Base-by-base conservation (phyloP, 208 protist genomes). In the Phytomonas sp. region DNA sequence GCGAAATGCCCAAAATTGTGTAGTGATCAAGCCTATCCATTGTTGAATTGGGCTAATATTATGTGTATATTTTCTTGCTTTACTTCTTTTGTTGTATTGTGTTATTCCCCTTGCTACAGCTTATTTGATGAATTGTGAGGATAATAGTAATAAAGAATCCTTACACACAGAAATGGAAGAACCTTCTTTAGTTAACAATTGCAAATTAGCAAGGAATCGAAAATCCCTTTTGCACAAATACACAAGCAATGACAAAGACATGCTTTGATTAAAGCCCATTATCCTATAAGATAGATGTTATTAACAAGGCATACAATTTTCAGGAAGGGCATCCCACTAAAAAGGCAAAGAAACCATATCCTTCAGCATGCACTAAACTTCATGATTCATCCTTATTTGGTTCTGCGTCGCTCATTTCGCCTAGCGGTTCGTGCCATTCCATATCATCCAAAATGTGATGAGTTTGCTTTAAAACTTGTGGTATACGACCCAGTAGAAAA, bases 11-110 rank as follows among this genome's bases (percentile, higher is more conserved):
- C 63, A 95, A 72, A 29, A 92, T 71, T 45, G 74, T 73, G 71
- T 95, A 95, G 70, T 91, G 78, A 71, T 93, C 88, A 60, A 79
- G 75, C 33, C 76, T 84, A 40, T 81, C 77, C 79, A 88, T 86
- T 30, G 66, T 66, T 69, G 45, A 56, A 56, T 56, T 26, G 45
- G 45, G 45, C 45, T 56, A 56, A 23, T 56, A 23, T 56, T 26
- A 19, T 23, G 23, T 26, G 11, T 32, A 67, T 72, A 37, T 42
- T 72, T 68, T 67, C 52, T 68, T 67, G 40, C 10, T 72, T 42
- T 36, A 29, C 49, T 26, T 67, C 29, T 26, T 12, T 33, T 64
- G 61, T 23, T 33, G 19, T 56, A 73, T 67, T 26, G 45, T 59
- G 45, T 40, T 36, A 6, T 33, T 19, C 45, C 45, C 45, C 26